Evolutionary conservation across 225 moss, liverwort and hornwort genomes (phyloP).

Genomic region (Pseudoscleropodium purum): DNA sequence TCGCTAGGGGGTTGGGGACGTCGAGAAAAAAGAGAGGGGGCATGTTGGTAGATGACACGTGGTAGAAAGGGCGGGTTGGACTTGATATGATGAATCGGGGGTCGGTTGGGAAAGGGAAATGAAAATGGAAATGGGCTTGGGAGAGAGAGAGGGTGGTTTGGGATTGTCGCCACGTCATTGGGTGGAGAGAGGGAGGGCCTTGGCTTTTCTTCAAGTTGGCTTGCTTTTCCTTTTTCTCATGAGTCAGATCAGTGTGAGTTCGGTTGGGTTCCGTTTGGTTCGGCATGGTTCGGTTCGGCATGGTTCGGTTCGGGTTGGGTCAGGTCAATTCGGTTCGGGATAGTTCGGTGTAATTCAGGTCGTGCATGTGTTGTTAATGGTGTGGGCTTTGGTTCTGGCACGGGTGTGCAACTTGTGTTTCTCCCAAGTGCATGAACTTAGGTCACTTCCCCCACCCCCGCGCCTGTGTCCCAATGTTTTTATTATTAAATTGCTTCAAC

Average conservation of each 20-base stretch:
- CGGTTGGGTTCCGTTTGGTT: background rate
- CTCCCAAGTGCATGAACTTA: background rate
- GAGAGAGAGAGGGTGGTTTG: too few species aligned
- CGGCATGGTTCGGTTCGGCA: background rate
- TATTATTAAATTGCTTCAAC: background rate
- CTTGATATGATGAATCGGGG: background rate
- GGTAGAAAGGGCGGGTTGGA: background rate
- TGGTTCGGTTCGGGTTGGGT: background rate
- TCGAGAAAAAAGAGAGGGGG: background rate
- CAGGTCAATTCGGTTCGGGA: background rate
- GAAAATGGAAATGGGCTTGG: background rate
- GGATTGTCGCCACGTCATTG: background rate
- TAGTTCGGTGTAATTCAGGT: background rate
- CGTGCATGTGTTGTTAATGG: background rate
- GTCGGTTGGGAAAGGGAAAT: background rate
- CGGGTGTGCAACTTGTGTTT: background rate
- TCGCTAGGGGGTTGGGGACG: background rate
- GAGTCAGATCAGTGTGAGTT: background rate
- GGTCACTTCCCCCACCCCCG: background rate
- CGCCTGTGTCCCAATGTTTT: too few species aligned
- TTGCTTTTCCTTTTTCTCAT: background rate
- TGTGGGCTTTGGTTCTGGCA: background rate
- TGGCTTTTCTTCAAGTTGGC: background rate
- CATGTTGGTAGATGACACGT: background rate
- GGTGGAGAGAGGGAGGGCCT: background rate